These are phyloP conservation scores for Fraxinus quadrangulata DNA, from an alignment of 257 asterid species.

Conservation along the genomic window DNA sequence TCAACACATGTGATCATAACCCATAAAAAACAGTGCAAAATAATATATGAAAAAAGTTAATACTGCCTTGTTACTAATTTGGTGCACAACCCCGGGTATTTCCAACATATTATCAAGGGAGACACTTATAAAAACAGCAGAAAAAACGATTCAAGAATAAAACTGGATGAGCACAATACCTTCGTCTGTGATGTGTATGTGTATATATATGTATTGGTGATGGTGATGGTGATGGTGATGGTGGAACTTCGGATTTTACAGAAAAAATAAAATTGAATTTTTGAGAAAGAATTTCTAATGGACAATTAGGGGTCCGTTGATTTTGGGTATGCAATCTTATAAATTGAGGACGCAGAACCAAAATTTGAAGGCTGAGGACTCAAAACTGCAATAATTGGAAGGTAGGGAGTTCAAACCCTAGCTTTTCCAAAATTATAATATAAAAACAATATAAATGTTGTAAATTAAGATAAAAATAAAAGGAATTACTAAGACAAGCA, in stretches of 20 bases:
- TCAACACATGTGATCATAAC: constrained; percentile 21
- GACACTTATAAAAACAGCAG: background rate
- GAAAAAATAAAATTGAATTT: background rate
- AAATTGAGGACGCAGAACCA: too few species aligned
- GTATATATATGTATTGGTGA: background rate
- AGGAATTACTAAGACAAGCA: too few species aligned
- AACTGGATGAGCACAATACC: constrained; percentile 11
- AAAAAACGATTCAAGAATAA: background rate
- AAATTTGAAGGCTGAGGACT: too few species aligned
- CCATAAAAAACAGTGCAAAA: constrained; percentile 4
- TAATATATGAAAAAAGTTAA: background rate
- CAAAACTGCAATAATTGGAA: too few species aligned
- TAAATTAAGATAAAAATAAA: too few species aligned
- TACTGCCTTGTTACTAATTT: background rate
- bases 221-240: background rate
- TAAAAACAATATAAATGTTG: too few species aligned
- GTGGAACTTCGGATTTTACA: background rate
- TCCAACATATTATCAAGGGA: background rate
- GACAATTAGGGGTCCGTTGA: too few species aligned
- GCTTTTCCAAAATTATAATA: too few species aligned
- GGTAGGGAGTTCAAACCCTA: too few species aligned
- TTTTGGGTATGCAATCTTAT: too few species aligned
- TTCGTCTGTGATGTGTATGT: background rate
- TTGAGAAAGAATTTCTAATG: background rate
- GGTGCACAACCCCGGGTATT: constrained; percentile 1